phyloP scores from a whole-genome alignment of 306 rosid genomes.

The Quercus bicolor region DNA sequence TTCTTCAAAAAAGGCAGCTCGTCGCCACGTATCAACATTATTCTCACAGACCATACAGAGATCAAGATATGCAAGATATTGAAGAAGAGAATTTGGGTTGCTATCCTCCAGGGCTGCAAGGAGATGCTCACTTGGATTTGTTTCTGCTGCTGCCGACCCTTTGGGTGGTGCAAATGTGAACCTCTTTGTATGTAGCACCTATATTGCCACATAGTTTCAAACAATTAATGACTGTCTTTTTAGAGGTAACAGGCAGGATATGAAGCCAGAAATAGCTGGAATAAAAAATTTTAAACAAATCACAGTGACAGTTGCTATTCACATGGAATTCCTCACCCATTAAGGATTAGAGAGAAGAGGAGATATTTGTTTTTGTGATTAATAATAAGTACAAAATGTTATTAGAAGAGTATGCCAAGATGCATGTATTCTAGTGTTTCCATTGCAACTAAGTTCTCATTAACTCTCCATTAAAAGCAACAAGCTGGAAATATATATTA shows the following conservation, averaged over 20 bases:
- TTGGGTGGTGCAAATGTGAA: slow-evolving; percentile 83
- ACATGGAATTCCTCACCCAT: not conserved
- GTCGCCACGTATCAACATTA: slow-evolving; percentile 86
- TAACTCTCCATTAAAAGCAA: not conserved
- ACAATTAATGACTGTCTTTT: slow-evolving; percentile 8
- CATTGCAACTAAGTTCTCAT: not conserved
- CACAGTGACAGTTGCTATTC: not conserved
- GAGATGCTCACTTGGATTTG: slow-evolving; percentile 91
- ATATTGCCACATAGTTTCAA: slow-evolving; percentile 21
- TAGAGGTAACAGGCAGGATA: slow-evolving; percentile 3
- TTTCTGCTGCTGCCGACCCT: slow-evolving; percentile 99
- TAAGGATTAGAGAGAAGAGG: not conserved
- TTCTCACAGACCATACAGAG: slow-evolving; percentile 91
- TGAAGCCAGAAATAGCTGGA: not conserved
- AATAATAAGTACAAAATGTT: too few species aligned
- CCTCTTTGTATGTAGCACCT: slow-evolving; percentile 91
- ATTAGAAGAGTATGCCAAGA: not conserved
- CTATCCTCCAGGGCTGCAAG: slow-evolving; percentile 93
- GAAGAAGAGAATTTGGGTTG: slow-evolving; percentile 70
- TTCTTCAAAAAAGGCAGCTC: slow-evolving; percentile 98
- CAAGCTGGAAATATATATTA: not conserved
- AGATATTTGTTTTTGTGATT: too few species aligned
- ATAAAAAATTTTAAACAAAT: not conserved
- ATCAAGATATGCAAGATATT: slow-evolving; percentile 93
- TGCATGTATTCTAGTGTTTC: not conserved